Percentiles rank a stretch among this genome's conserved stretches.
Conservation (phyloP, 2,329 filamentous ascomycete species). For the Penicillium sp. region DNA sequence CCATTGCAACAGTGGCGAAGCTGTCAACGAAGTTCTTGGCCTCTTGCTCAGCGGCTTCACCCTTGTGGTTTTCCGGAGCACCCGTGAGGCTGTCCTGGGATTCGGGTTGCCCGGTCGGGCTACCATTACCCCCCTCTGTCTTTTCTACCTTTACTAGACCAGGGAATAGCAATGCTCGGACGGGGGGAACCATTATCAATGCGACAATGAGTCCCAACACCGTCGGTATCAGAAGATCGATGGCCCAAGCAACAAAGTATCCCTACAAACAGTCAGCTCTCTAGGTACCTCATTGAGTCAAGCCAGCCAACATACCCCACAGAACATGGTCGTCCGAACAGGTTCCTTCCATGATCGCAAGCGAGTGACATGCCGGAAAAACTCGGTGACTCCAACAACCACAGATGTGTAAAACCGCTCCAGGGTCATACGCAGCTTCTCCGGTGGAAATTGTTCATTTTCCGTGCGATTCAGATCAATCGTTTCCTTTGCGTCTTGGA, state of each 20-base stretch:
- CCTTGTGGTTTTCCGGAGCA: conserved; percentile 76
- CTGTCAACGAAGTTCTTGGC: conserved; percentile 78
- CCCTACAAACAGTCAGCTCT: conserved; percentile 30
- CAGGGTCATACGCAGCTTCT: conserved; percentile 75
- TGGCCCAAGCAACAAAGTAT: conserved; percentile 67
- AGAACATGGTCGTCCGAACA: conserved; percentile 67
- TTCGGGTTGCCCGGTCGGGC: conserved; percentile 68
- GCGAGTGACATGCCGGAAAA: conserved; percentile 72
- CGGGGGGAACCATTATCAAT: conserved; percentile 65
- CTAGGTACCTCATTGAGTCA: neutral
- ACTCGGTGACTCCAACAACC: conserved; percentile 64
- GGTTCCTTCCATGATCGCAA: conserved; percentile 78
- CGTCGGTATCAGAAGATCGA: conserved; percentile 69
- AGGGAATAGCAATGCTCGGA: conserved; percentile 68
- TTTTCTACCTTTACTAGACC: conserved; percentile 63
- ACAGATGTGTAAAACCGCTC: conserved; percentile 83
- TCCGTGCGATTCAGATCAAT: conserved; percentile 80
- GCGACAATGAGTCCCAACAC: conserved; percentile 61
- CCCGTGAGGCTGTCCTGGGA: conserved; percentile 78
- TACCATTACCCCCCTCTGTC: conserved; percentile 58
- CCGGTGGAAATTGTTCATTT: conserved; percentile 79
- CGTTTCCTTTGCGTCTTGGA: conserved; percentile 58
- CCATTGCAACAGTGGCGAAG: conserved; percentile 70
- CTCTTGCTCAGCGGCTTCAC: conserved; percentile 81
- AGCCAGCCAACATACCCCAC: conserved; percentile 41